A percentile compares a stretch with the other conserved stretches of the same genome.
These are phyloP conservation scores for Podospora conica DNA, from an alignment of 495 filamentous ascomycete genomes.

Conservation along the genomic window DNA sequence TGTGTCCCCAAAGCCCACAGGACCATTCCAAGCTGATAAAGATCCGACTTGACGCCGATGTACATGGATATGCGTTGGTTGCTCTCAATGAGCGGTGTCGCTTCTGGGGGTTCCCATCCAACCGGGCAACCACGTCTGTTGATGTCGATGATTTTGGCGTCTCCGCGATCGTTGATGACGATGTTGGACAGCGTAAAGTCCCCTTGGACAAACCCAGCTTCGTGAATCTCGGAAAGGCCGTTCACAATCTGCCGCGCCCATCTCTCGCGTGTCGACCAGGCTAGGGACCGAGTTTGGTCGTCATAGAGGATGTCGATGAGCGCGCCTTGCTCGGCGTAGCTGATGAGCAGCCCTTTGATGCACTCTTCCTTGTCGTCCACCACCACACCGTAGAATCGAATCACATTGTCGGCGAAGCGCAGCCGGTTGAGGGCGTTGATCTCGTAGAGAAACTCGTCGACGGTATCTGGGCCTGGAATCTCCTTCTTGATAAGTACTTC, in stretches of 20 bases:
- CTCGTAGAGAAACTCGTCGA: constrained; percentile 97
- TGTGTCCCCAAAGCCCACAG: constrained; percentile 86
- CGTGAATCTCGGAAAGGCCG: constrained; percentile 88
- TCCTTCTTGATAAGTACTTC: constrained; percentile 90
- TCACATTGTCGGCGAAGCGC: constrained; percentile 67
- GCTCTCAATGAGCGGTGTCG: constrained; percentile 77
- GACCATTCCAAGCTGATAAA: constrained; percentile 96
- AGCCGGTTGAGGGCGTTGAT: constrained; percentile 87
- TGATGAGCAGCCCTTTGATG: constrained; percentile 88
- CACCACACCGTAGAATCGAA: constrained; percentile 82
- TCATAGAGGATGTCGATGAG: constrained; percentile 82
- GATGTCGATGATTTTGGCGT: constrained; percentile 98
- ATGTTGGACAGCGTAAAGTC: constrained; percentile 98
- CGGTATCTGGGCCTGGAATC: constrained; percentile 90
- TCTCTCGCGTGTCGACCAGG: constrained; percentile 72
- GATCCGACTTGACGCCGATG: constrained; percentile 94
- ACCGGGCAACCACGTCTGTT: constrained; percentile 93
- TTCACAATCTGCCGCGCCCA: constrained; percentile 93
- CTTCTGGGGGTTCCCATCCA: constrained; percentile 96
- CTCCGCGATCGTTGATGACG: constrained; percentile 75
- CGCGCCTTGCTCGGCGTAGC: constrained; percentile 79
- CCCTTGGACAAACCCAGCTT: constrained; percentile 93
- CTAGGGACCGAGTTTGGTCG: constrained; percentile 57
- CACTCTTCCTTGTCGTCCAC: constrained; percentile 68
- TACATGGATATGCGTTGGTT: constrained; percentile 95